phyloP scores from a whole-genome alignment of 2,329 filamentous ascomycete genomes.

The Microdochium bolleyi region DNA sequence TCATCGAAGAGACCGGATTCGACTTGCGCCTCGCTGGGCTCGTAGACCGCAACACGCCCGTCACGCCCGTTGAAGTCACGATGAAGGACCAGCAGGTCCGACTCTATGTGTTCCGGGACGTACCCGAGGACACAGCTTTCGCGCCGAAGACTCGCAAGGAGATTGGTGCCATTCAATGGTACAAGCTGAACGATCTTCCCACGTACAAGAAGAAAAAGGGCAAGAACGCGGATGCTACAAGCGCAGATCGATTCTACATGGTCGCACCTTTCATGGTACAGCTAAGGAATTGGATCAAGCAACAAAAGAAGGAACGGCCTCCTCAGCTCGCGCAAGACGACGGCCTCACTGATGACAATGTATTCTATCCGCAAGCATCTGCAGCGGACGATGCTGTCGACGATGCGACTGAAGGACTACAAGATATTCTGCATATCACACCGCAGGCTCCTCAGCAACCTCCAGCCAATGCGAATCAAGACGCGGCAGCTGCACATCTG shows the following conservation, averaged over 20 bases:
- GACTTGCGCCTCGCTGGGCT: constrained; percentile 71
- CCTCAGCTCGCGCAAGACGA: constrained; percentile 44
- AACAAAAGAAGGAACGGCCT: constrained; percentile 67
- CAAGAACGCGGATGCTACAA: constrained; percentile 47
- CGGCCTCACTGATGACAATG: constrained; percentile 54
- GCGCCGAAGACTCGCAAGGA: constrained; percentile 90
- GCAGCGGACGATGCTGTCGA: constrained; percentile 9
- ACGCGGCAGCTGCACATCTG: constrained; percentile 37
- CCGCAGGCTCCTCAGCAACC: background rate
- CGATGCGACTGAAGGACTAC: background rate
- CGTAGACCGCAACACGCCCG: constrained; percentile 60
- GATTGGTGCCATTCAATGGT: constrained; percentile 96
- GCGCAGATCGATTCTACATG: constrained; percentile 93
- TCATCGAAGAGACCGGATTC: constrained; percentile 92
- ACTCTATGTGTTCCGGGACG: constrained; percentile 83
- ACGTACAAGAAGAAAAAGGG: constrained; percentile 67
- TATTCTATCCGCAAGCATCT: constrained; percentile 30
- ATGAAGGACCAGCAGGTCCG: constrained; percentile 92
- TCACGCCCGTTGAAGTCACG: constrained; percentile 79
- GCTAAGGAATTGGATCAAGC: constrained; percentile 83
- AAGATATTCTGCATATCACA: background rate
- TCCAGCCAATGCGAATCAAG: background rate
- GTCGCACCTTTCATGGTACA: constrained; percentile 85
- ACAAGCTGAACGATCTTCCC: constrained; percentile 79
- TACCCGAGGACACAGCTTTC: constrained; percentile 81